phyloP scores from a whole-genome alignment of 345 rosid species.

The Corymbia maculata region DNA sequence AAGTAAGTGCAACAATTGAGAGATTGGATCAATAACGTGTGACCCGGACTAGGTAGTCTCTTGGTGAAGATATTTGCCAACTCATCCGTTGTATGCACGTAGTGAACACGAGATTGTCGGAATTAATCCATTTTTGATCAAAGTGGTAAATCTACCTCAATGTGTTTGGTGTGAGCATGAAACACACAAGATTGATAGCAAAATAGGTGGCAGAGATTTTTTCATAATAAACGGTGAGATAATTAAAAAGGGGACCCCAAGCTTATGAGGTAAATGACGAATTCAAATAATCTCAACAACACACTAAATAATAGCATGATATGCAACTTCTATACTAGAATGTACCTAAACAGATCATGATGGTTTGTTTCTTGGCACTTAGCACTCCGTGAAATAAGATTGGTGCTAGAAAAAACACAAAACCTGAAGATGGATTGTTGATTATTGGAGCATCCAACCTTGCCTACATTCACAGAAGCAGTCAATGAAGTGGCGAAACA shows the following conservation, averaged over 20 bases:
- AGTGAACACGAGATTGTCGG: fast-evolving
- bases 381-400: background rate
- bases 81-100: background rate
- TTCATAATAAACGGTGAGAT: fast-evolving
- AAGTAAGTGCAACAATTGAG: background rate
- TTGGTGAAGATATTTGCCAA: background rate
- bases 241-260: no score
- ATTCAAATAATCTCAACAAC: no score
- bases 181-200: background rate
- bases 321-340: no score
- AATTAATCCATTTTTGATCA: no score
- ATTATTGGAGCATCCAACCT: background rate
- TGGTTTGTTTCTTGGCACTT: background rate
- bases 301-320: background rate
- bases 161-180: no score
- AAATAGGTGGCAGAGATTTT: background rate
- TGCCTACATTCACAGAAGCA: background rate
- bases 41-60: background rate
- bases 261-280: background rate
- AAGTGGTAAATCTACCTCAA: no score
- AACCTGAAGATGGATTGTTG: fast-evolving
- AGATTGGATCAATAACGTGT: fast-evolving
- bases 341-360: background rate
- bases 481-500: background rate
- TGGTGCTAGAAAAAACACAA: background rate